Percentiles rank a stretch among this genome's conserved stretches.
phyloP scores from a whole-genome alignment of 2,329 filamentous ascomycete species.

The Fusarium nanum region DNA sequence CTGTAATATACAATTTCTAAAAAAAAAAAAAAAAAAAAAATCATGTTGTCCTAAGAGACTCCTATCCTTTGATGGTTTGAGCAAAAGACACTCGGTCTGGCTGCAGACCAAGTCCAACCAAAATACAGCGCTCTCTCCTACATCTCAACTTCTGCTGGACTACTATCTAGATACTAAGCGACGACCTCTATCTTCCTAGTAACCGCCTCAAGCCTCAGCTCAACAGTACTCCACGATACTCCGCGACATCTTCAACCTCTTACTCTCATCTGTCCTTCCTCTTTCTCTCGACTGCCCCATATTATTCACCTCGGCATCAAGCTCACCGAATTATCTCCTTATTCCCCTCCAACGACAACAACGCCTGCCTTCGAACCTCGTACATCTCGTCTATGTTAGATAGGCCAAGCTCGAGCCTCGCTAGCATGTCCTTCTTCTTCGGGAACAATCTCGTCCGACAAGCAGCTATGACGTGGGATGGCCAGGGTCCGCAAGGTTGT shows the following conservation, averaged over 20 bases:
- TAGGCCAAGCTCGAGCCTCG: not conserved
- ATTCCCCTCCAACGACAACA: not conserved
- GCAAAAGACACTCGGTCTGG: not conserved
- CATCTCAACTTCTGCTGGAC: not conserved
- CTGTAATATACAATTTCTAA: not conserved
- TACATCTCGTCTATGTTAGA: not conserved
- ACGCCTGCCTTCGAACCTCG: not conserved
- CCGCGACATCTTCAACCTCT: not conserved
- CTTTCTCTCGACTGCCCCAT: not conserved
- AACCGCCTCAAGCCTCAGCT: not conserved
- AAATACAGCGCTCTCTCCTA: not conserved
- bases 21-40: fast-evolving
- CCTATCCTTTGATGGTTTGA: fast-evolving
- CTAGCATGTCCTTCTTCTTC: not conserved
- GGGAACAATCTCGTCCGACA: not conserved
- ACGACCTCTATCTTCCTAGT: not conserved
- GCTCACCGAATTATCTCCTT: conserved; percentile 1
- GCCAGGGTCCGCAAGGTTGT: not conserved
- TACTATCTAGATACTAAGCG: not conserved
- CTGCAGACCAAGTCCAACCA: not conserved
- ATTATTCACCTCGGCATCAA: not conserved
- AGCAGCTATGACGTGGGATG: not conserved
- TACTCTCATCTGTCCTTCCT: not conserved
- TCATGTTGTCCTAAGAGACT: not conserved
- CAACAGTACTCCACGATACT: too few species aligned